Conservation (phyloP, 176 grass and related monocot species). For the Zoysia japonica region DNA sequence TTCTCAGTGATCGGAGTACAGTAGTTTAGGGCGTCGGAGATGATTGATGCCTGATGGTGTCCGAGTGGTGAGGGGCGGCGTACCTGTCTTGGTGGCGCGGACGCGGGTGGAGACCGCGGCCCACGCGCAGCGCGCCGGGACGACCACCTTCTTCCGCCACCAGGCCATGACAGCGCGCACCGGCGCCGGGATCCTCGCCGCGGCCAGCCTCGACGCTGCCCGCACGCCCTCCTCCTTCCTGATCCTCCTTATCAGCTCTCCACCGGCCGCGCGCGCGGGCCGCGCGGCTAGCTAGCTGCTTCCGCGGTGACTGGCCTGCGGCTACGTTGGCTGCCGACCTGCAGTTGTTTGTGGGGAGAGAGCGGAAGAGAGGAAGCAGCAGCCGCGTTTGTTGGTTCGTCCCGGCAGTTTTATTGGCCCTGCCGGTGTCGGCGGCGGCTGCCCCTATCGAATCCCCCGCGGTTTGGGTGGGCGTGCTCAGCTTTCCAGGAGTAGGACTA, state of each 20-base stretch:
- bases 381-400: slow-evolving; percentile 27
- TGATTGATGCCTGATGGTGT: not conserved
- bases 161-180: slow-evolving; percentile 65
- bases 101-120: slow-evolving; percentile 64
- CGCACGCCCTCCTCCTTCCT: not conserved
- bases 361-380: not conserved
- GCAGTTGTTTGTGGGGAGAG: not conserved
- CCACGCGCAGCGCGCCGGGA: slow-evolving; percentile 60
- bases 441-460: not conserved
- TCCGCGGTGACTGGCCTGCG: too few relatives aligned
- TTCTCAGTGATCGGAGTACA: too few relatives aligned
- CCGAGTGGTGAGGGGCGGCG: not conserved
- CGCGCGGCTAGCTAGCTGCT: too few relatives aligned
- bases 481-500: not conserved
- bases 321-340: too few relatives aligned
- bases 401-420: slow-evolving; percentile 16
- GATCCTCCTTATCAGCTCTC: not conserved
- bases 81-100: slow-evolving; percentile 61
- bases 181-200: slow-evolving; percentile 55
- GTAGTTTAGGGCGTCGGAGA: not conserved
- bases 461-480: slow-evolving; percentile 15
- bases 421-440: slow-evolving; percentile 13
- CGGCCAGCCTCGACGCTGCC: slow-evolving; percentile 41
- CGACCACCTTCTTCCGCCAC: slow-evolving; percentile 83
- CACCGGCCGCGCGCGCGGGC: not conserved